Percentiles rank a stretch among this genome's conserved stretches.
These are phyloP conservation scores for Suillus brevipes DNA, from an alignment of 768 basidiomycete species.

Conservation along the genomic window DNA sequence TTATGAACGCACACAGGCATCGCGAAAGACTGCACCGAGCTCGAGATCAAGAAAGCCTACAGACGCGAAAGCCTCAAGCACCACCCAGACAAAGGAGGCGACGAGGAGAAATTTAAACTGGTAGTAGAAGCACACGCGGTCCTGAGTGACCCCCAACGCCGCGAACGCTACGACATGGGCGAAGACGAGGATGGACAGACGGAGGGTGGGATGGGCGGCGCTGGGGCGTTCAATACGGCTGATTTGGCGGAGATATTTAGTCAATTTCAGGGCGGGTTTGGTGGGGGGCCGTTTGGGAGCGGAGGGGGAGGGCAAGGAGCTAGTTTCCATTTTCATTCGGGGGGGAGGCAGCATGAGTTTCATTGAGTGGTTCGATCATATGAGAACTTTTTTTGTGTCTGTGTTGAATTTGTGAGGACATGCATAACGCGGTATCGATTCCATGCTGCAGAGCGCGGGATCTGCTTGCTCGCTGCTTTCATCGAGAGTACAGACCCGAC, in stretches of 20 bases:
- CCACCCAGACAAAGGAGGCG: constrained; percentile 91
- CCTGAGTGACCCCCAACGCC: constrained; percentile 71
- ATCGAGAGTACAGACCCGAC: background rate
- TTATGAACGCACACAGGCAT: constrained; percentile 35
- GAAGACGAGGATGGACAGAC: constrained; percentile 76
- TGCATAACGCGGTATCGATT: background rate
- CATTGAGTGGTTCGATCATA: background rate
- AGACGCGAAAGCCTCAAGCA: constrained; percentile 82
- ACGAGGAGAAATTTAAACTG: constrained; percentile 95
- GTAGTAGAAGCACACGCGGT: constrained; percentile 81
- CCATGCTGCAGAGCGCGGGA: background rate
- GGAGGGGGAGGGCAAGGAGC: constrained; percentile 23
- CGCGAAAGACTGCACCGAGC: constrained; percentile 57
- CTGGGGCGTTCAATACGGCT: constrained; percentile 46
- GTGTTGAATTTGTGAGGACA: background rate
- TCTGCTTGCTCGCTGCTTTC: background rate
- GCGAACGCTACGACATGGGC: constrained; percentile 78
- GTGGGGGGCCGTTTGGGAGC: constrained; percentile 34
- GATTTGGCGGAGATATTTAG: constrained; percentile 67
- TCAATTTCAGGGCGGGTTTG: constrained; percentile 46
- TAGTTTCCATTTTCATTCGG: constrained; percentile 32
- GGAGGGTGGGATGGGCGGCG: constrained; percentile 40
- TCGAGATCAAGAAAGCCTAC: constrained; percentile 90
- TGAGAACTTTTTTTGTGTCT: background rate
- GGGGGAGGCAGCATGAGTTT: background rate